Conservation (phyloP, 495 filamentous ascomycete species). For the Tuber melanosporum region DNA sequence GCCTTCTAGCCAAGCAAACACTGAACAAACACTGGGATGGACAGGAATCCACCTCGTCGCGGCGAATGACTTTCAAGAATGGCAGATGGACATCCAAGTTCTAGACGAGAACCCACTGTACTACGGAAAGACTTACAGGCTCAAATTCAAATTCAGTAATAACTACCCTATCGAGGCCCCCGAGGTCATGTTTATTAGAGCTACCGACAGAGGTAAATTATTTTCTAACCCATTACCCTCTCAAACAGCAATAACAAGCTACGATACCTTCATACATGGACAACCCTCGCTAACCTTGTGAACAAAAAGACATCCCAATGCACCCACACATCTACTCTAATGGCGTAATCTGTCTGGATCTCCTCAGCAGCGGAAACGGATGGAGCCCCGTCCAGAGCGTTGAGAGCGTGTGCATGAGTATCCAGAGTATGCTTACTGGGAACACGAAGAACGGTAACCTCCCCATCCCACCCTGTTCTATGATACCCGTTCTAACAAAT, state of each 20-base stretch:
- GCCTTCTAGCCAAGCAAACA: conserved; percentile 39
- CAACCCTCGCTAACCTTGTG: conserved; percentile 8
- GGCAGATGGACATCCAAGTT: conserved; percentile 87
- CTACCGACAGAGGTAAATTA: conserved; percentile 36
- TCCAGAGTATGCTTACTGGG: conserved; percentile 95
- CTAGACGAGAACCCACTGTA: conserved; percentile 91
- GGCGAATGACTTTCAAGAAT: conserved; percentile 77
- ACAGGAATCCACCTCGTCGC: conserved; percentile 70
- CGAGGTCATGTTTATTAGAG: conserved; percentile 77
- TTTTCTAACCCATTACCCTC: background rate
- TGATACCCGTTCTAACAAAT: background rate
- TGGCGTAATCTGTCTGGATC: conserved; percentile 94
- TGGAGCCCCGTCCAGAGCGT: conserved; percentile 97
- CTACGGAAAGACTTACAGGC: conserved; percentile 65
- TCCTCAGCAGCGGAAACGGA: conserved; percentile 69
- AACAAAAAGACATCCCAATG: conserved; percentile 69
- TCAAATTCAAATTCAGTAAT: conserved; percentile 76
- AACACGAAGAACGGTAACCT: conserved; percentile 70
- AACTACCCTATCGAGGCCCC: conserved; percentile 93
- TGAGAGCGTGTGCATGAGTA: conserved; percentile 92
- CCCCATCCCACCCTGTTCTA: background rate
- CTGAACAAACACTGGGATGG: conserved; percentile 23
- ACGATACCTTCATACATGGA: background rate
- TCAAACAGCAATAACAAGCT: background rate
- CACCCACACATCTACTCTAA: conserved; percentile 98